Base-by-base conservation (phyloP, 805 yeast genomes). In the Candida silvicultrix region DNA sequence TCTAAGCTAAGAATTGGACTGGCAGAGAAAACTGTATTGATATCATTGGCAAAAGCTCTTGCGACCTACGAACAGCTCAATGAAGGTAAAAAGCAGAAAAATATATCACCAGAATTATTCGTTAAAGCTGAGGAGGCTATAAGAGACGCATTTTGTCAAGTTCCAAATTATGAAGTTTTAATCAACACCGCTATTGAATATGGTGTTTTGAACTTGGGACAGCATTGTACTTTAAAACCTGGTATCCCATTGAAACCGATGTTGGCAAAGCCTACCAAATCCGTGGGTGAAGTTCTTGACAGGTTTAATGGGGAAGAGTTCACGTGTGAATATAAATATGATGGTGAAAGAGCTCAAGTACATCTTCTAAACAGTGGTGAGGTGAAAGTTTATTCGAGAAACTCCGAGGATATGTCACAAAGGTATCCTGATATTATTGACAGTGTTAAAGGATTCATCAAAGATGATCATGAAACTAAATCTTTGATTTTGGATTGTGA, bases 231-330 rank as follows among this genome's bases (percentile, higher is more conserved):
- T 36, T 68, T 94, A 50, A 81, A 83, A 10, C 96, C 99, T 0
- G 98, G 98, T 2, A 81, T 94, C 5, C 99, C 99, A 0, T 71
- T 94, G 55, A 92, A 90, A 61, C 99, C 99, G 1, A 94, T 94
- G 99, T 77, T 94, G 58, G 99, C 99, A 7, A 94, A 92, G 61
- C 99, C 99, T 2, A 92, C 98, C 0, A 92, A 94, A 60, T 78
- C 97, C 2, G 83, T 94, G 32, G 78, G 85, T n/a, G 99, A 94
- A 61, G 87, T 94, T 1, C 72, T 94, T 49, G 96, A 94, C 62
- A 72, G 95, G 46, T 90, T 94, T 62, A 85, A 85, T 52, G 89
- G 83, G 40, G 84, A 83, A 54, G 78, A 78, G 47, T 94, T 94
- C 60, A 90, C 97, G 0, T 92, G 97, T 63, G 99, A 94, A 63